Percentiles rank a stretch among this genome's conserved stretches.
These are phyloP conservation scores for Penicillium olsonii DNA, from an alignment of 2,329 filamentous ascomycete genomes.

Conservation along the genomic window DNA sequence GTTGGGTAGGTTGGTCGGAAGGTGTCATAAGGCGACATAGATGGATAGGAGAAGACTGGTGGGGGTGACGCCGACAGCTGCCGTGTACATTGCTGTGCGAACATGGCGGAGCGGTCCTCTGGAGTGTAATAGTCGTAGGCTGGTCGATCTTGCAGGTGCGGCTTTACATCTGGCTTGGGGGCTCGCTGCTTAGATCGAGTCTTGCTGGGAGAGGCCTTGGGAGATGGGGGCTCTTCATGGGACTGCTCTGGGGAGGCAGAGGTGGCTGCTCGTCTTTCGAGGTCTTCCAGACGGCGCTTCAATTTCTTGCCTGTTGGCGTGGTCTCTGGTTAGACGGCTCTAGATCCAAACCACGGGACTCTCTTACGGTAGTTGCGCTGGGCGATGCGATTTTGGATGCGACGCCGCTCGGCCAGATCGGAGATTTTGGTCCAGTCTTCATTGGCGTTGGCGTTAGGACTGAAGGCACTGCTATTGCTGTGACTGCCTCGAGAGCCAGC, in stretches of 20 bases:
- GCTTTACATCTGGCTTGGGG: conserved; percentile 30
- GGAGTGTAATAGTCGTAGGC: conserved; percentile 36
- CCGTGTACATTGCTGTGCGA: conserved; percentile 59
- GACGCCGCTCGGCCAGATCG: conserved; percentile 86
- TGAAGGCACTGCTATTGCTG: conserved; percentile 91
- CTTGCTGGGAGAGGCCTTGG: conserved; percentile 28
- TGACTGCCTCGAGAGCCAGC: conserved; percentile 62
- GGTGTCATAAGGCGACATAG: conserved; percentile 49
- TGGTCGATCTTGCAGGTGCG: conserved; percentile 31
- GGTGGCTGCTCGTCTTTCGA: conserved; percentile 62
- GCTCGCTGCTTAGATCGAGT: conserved; percentile 28
- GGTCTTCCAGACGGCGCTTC: conserved; percentile 66
- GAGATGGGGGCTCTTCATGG: conserved; percentile 53
- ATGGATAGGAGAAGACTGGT: conserved; percentile 55
- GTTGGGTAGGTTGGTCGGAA: conserved; percentile 42
- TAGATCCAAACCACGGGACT: not conserved
- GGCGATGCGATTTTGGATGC: conserved; percentile 97
- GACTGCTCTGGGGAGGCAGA: conserved; percentile 63
- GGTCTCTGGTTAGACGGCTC: not conserved
- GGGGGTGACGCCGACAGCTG: conserved; percentile 62
- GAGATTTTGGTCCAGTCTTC: conserved; percentile 99
- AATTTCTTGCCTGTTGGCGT: conserved; percentile 60
- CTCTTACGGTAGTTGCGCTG: conserved; percentile 92
- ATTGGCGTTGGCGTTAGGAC: conserved; percentile 88
- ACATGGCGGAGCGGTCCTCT: conserved; percentile 56